Conservation (phyloP, 331 rosid genomes). For the Telfairia occidentalis region DNA sequence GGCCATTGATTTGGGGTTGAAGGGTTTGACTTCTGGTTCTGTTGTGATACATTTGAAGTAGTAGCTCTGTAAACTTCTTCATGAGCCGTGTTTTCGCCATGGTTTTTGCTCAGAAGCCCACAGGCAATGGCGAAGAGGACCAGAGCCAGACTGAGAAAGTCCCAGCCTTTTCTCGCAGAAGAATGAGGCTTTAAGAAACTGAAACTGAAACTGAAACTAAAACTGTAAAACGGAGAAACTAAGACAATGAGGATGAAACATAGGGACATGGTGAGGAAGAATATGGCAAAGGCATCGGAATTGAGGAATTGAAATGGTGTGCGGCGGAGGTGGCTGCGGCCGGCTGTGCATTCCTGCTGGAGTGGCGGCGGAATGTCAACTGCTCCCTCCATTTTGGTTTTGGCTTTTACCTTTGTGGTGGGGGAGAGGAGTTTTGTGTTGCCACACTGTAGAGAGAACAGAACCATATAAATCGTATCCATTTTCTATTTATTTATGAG, state of each 20-base stretch:
- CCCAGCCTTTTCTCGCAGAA: slow-evolving; percentile 63
- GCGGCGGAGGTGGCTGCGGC: slow-evolving; percentile 18
- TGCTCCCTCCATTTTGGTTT: slow-evolving; percentile 24
- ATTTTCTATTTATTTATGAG: background rate
- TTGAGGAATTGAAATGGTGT: slow-evolving; percentile 28
- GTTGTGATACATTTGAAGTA: slow-evolving; percentile 8
- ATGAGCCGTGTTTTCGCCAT: slow-evolving; percentile 15
- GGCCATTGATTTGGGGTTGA: slow-evolving; percentile 38
- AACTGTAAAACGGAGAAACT: slow-evolving; percentile 39
- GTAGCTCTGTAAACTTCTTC: slow-evolving; percentile 11
- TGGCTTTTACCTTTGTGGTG: background rate
- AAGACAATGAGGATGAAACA: slow-evolving; percentile 32
- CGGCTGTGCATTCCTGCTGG: background rate
- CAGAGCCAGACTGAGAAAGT: slow-evolving; percentile 54
- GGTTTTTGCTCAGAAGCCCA: slow-evolving; percentile 54
- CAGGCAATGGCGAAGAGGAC: slow-evolving; percentile 81
- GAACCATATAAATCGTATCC: slow-evolving; percentile 14
- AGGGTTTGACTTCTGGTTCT: slow-evolving; percentile 24
- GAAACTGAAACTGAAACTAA: slow-evolving; percentile 25
- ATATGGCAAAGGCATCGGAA: slow-evolving; percentile 33
- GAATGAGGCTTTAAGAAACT: slow-evolving; percentile 45
- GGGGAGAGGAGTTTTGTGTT: background rate
- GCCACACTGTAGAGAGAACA: background rate
- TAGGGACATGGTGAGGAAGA: slow-evolving; percentile 31
- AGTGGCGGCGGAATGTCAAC: background rate